Evolutionary conservation across 2,329 filamentous ascomycete genomes (phyloP).

Genomic region (Arachnomyces sp.): DNA sequence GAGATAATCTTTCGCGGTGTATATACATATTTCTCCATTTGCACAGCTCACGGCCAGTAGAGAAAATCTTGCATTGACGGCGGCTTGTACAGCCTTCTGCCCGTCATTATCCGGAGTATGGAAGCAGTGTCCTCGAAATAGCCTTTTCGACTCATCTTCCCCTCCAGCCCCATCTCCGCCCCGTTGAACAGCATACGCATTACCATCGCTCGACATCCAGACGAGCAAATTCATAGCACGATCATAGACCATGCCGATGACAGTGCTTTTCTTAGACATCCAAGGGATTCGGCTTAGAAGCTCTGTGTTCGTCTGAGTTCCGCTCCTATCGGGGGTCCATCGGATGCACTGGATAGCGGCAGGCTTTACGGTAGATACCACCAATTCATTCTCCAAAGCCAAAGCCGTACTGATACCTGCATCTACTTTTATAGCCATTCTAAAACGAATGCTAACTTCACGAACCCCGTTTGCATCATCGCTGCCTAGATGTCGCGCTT

Average conservation of each 20-base stretch:
- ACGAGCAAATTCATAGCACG: conserved; percentile 92
- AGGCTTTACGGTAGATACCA: conserved; percentile 86
- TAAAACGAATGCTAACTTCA: conserved; percentile 84
- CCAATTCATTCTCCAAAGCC: conserved; percentile 83
- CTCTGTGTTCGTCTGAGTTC: conserved; percentile 84
- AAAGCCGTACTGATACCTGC: conserved; percentile 84
- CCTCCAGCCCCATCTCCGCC: conserved; percentile 35
- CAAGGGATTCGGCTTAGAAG: conserved; percentile 80
- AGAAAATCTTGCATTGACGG: conserved; percentile 92
- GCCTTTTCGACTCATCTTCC: conserved; percentile 48
- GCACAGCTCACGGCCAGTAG: conserved; percentile 78
- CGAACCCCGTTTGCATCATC: conserved; percentile 76
- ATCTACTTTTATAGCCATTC: conserved; percentile 97
- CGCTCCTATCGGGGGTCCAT: conserved; percentile 77
- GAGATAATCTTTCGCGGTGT: conserved; percentile 84
- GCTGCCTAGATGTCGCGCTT: conserved; percentile 53
- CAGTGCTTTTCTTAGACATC: conserved; percentile 67
- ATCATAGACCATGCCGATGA: conserved; percentile 85
- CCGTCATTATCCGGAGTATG: conserved; percentile 59
- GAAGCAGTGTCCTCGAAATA: conserved; percentile 89
- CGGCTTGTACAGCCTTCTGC: conserved; percentile 61
- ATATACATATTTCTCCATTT: conserved; percentile 77
- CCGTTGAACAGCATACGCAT: conserved; percentile 84
- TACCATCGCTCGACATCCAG: conserved; percentile 84
- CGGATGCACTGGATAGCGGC: conserved; percentile 94